Evolutionary conservation across 345 rosid genomes (phyloP), one percentile per base, ranked within the genome.

Genomic region (Combretum micranthum): DNA sequence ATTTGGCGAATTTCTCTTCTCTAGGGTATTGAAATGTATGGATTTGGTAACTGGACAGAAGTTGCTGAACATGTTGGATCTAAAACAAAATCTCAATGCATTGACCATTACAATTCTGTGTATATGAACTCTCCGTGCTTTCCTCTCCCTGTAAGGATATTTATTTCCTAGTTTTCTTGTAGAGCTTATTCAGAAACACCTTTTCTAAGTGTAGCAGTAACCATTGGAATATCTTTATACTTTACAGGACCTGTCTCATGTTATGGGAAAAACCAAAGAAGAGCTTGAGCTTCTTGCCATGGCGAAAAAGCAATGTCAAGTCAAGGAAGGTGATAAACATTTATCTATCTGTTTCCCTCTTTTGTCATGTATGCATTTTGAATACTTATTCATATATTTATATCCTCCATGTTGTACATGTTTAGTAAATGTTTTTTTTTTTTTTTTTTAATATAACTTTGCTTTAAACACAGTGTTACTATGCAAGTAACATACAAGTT

Each of bases 261-360:
- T 89, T 50, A 74, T 64, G 83, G 96, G 95, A 52, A 93, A 89
- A 78, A 83, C 80, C 75, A 81, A 75, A 79, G 96, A 87, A 50
- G 97, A 93, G 76, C 96, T 93, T 60, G 97, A 93, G 76, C 96
- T 93, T 60, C 74, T 93, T 75, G 89, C 96, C n/a, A 87, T 89
- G 90, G 84, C 85, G 32, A 80, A 77, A 72, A 78, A 57, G 51
- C 58, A 63, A 55, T 58, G 26, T 55, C 76, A 59, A 49, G 72
- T 73, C 53, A 85, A 77, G 75, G 72, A 68, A 77, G 94, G 97
- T 89, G 53, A 57, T 55, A 25, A 3, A 12, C 17, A 13, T 52
- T 22, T 11, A 15, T 16, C 15, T 23, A 15, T 25, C 12, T 52
- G 26, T 50, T 49, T 13, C n/a, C 17, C 11, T 62, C 39, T 48